These are phyloP conservation scores for Ceratocystis cubensis DNA, from an alignment of 2,329 filamentous ascomycete species.

Conservation along the genomic window DNA sequence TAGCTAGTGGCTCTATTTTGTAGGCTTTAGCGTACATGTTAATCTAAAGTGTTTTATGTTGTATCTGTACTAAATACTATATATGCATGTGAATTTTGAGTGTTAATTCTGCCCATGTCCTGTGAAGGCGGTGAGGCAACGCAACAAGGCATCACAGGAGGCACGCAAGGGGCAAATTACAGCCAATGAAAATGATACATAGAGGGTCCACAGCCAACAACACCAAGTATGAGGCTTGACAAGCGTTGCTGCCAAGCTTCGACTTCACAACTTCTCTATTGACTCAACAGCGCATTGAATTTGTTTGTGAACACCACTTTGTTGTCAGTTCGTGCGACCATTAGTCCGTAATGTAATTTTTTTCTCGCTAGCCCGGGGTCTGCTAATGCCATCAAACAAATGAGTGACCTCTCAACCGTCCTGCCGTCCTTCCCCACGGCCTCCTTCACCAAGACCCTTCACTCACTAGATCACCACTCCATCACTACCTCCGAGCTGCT, in stretches of 20 bases:
- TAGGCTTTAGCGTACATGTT: not conserved
- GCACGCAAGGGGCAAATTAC: not conserved
- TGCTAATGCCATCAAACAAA: slow-evolving; percentile 28
- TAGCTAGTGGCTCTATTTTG: slow-evolving; percentile 28
- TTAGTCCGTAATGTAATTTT: not conserved
- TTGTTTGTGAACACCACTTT: too few relatives aligned
- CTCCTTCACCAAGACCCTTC: slow-evolving; percentile 59
- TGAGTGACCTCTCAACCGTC: slow-evolving; percentile 77
- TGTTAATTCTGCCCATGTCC: not conserved
- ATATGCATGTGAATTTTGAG: too few relatives aligned
- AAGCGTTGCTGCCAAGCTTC: not conserved
- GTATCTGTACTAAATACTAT: too few relatives aligned
- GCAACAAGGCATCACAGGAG: not conserved
- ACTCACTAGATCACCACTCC: slow-evolving; percentile 63
- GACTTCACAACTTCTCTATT: not conserved
- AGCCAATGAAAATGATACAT: slow-evolving; percentile 12
- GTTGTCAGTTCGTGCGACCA: too few relatives aligned
- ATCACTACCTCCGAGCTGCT: slow-evolving; percentile 76
- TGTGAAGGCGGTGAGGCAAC: not conserved
- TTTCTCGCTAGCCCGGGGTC: not conserved
- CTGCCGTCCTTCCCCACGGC: slow-evolving; percentile 62
- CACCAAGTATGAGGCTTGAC: slow-evolving; percentile 1
- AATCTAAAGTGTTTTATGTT: too few relatives aligned
- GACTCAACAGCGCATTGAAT: not conserved
- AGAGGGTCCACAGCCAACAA: slow-evolving; percentile 19